A percentile compares a stretch with the other conserved stretches of the same genome.
These are phyloP conservation scores for Gossypium lobatum DNA, from an alignment of 441 rosid species.

Conservation along the genomic window DNA sequence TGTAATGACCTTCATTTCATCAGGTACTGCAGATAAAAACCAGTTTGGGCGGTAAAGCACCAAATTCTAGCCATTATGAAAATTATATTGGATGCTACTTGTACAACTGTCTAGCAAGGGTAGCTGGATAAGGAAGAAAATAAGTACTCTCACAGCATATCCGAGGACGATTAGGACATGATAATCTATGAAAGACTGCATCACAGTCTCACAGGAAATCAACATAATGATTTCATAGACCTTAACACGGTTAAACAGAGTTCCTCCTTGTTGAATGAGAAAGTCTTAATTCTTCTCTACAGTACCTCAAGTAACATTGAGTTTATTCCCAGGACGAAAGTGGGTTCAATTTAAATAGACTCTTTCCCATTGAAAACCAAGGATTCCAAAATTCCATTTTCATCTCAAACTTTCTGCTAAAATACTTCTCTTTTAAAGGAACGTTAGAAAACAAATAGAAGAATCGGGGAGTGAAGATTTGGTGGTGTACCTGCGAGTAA, in stretches of 20 bases:
- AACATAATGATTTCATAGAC: background rate
- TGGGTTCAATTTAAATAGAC: constrained; percentile 4
- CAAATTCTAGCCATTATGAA: background rate
- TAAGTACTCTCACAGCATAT: background rate
- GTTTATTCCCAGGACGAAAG: background rate
- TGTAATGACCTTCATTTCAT: too few relatives aligned
- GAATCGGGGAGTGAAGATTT: too few relatives aligned
- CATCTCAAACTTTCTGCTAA: background rate
- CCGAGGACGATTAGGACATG: background rate
- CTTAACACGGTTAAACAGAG: background rate
- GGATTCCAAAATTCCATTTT: background rate
- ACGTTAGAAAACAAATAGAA: background rate
- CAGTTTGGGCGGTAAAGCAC: background rate
- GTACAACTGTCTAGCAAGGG: background rate
- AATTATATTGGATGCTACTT: background rate
- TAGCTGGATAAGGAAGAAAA: background rate
- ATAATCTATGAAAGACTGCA: background rate
- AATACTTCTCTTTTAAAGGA: background rate
- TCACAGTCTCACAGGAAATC: background rate
- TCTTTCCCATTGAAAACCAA: background rate
- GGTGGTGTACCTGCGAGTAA: too few relatives aligned
- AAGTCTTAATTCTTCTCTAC: background rate
- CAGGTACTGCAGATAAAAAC: background rate
- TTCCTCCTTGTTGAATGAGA: background rate
- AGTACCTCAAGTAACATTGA: background rate